Evolutionary conservation across 139 green algal genomes (phyloP).

Genomic region (Coccomyxa sp.): DNA sequence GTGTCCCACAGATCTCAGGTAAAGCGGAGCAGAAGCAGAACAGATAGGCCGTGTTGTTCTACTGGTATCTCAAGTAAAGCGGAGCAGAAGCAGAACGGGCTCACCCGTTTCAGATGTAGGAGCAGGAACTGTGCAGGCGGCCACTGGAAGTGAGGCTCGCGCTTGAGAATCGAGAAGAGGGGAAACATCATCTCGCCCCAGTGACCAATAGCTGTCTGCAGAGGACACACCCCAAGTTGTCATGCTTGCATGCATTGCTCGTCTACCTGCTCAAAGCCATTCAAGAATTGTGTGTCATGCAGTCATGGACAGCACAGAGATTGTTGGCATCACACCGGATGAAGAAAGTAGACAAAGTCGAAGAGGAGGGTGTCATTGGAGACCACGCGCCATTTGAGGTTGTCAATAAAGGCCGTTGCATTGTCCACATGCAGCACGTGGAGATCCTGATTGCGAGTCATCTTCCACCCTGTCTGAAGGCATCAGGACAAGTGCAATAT

Average conservation of each 20-base stretch:
- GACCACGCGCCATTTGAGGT: conserved; percentile 40
- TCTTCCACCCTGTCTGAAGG: conserved; percentile 33
- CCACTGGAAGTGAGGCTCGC: conserved; percentile 40
- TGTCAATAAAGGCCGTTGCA: conserved; percentile 20
- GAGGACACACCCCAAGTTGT: background rate
- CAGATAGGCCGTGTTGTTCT: background rate
- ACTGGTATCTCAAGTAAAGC: background rate
- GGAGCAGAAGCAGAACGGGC: background rate
- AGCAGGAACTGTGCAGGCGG: conserved; percentile 58
- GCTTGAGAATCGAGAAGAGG: conserved; percentile 56
- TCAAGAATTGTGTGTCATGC: too few relatives aligned
- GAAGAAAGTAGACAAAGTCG: conserved; percentile 83
- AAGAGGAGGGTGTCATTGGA: conserved; percentile 76
- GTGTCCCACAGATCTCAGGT: background rate
- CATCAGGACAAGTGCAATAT: conserved; percentile 16
- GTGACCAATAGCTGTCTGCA: conserved; percentile 80
- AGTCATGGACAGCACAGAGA: too few relatives aligned
- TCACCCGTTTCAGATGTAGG: conserved; percentile 59
- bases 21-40: background rate
- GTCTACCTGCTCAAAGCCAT: too few relatives aligned
- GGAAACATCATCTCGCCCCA: conserved; percentile 84
- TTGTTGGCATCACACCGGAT: conserved; percentile 41
- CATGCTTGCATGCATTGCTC: background rate
- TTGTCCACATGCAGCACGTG: conserved; percentile 44
- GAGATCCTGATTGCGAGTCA: conserved; percentile 50